Conservation (phyloP, 345 rosid genomes). For the Combretum micranthum region DNA sequence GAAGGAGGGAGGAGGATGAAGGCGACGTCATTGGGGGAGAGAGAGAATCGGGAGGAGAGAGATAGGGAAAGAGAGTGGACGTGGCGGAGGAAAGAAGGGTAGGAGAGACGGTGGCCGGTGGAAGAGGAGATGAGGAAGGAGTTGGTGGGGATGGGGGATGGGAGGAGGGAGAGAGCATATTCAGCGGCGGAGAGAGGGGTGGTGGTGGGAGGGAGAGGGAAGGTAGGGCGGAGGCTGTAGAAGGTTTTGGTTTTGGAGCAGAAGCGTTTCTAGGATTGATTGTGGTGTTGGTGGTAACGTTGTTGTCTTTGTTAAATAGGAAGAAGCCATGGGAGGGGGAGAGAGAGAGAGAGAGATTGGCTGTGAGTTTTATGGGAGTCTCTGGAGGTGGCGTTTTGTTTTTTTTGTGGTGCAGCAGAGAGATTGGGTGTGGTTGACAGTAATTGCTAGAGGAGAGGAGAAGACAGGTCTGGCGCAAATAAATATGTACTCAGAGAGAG, state of each 20-base stretch:
- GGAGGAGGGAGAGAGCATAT: conserved; percentile 18
- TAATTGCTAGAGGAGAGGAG: no score
- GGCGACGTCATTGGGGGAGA: conserved; percentile 51
- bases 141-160: conserved; percentile 8
- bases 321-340: no score
- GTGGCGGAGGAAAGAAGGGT: conserved; percentile 33
- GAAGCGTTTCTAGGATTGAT: no score
- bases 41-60: conserved; percentile 27
- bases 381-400: no score
- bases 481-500: no score
- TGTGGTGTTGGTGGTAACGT: no score
- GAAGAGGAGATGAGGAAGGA: conserved; percentile 38
- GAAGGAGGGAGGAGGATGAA: conserved; percentile 61
- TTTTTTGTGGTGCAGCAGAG: no score
- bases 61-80: conserved; percentile 39
- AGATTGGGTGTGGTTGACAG: no score
- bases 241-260: conserved; percentile 17
- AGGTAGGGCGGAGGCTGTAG: conserved; percentile 24
- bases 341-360: no score
- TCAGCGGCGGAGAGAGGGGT: conserved; percentile 17
- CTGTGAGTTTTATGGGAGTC: no score
- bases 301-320: no score
- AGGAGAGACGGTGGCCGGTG: conserved; percentile 34
- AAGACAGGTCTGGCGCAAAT: no score
- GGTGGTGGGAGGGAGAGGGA: conserved; percentile 13